phyloP scores from a whole-genome alignment of 345 rosid genomes.

The Lumnitzera racemosa region DNA sequence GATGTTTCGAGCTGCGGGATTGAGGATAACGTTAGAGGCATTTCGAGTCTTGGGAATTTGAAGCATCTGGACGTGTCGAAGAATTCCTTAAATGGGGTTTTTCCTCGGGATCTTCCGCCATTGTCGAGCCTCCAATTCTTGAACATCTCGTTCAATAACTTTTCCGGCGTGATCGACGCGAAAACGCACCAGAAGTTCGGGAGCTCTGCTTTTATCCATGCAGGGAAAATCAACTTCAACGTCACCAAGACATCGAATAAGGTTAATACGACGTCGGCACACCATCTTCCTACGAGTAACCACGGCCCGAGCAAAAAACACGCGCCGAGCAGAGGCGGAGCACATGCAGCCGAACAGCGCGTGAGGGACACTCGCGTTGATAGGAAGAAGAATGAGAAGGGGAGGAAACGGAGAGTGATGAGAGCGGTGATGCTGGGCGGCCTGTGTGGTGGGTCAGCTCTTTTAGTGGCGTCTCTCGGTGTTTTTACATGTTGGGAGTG shows the following conservation, averaged over 20 bases:
- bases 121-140: slow-evolving; percentile 37
- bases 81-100: slow-evolving; percentile 56
- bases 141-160: slow-evolving; percentile 65
- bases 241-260: slow-evolving; percentile 26
- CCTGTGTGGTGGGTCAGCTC: slow-evolving; percentile 28
- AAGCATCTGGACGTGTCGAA: slow-evolving; percentile 60
- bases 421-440: slow-evolving; percentile 32
- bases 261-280: slow-evolving; percentile 5
- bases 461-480: slow-evolving; percentile 23
- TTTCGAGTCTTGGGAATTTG: slow-evolving; percentile 46
- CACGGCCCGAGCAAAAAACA: no score
- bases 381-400: slow-evolving; percentile 4
- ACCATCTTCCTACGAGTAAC: not conserved
- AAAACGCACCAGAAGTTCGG: slow-evolving; percentile 49
- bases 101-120: slow-evolving; percentile 77
- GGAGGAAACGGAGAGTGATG: slow-evolving; percentile 18
- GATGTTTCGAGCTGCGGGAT: slow-evolving; percentile 66
- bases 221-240: slow-evolving; percentile 39
- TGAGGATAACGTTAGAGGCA: slow-evolving; percentile 34
- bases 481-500: slow-evolving; percentile 16
- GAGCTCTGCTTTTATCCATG: slow-evolving; percentile 50
- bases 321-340: no score
- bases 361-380: not conserved
- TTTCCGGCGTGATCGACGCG: slow-evolving; percentile 41
- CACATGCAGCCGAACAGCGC: slow-evolving; percentile 6